A percentile compares a stretch with the other conserved stretches of the same genome.
Evolutionary conservation across 164 flowering plant species (phyloP).

Genomic region (Kalanchoe fedtschenkoi): DNA sequence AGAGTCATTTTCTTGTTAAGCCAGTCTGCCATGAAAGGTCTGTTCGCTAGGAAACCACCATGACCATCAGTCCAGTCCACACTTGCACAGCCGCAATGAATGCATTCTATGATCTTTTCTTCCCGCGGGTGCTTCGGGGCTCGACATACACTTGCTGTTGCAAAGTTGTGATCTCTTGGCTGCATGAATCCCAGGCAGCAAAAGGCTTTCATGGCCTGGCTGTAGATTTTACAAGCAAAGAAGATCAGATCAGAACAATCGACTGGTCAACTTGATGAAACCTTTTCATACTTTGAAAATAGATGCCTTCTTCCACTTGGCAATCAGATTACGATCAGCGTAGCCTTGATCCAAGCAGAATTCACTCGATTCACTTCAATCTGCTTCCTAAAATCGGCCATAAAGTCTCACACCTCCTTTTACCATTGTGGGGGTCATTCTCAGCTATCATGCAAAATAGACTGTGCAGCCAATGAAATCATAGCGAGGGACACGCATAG

Average conservation of each 20-base stretch:
- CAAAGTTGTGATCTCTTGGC: slow-evolving; percentile 85
- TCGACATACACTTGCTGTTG: slow-evolving; percentile 83
- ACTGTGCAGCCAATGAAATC: too few relatives aligned
- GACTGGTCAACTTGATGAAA: neutral
- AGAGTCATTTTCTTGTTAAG: neutral
- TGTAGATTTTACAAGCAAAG: slow-evolving; percentile 18
- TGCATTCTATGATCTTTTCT: slow-evolving; percentile 82
- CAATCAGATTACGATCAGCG: slow-evolving; percentile 67
- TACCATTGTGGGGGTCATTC: slow-evolving; percentile 71
- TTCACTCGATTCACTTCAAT: slow-evolving; percentile 67
- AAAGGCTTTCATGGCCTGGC: slow-evolving; percentile 90
- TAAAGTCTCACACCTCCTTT: slow-evolving; percentile 69
- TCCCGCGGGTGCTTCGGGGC: slow-evolving; percentile 85
- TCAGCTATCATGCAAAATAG: slow-evolving; percentile 41
- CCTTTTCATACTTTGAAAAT: neutral
- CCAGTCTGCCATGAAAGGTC: neutral
- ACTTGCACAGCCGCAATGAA: slow-evolving; percentile 90
- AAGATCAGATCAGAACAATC: neutral
- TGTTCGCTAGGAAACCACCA: neutral
- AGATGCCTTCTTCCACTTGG: slow-evolving; percentile 35
- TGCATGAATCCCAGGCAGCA: slow-evolving; percentile 92
- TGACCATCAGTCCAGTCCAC: slow-evolving; percentile 34
- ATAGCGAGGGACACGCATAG: too few relatives aligned
- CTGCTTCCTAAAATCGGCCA: slow-evolving; percentile 89
- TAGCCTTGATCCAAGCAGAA: slow-evolving; percentile 84